Conservation (phyloP, 2,329 filamentous ascomycete genomes). For the Aspergillus sp. region DNA sequence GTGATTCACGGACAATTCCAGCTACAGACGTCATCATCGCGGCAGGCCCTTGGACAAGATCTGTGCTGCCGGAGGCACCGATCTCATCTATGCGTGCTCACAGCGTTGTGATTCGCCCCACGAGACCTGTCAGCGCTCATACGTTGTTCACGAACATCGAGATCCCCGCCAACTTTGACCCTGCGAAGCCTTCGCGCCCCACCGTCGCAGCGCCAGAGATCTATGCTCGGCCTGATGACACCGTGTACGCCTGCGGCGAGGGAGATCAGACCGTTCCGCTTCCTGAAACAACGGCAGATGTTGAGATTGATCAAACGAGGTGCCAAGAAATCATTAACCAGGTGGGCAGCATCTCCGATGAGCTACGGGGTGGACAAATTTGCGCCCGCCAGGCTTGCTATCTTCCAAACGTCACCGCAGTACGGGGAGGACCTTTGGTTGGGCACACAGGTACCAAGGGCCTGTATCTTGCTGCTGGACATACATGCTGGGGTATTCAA, state of each 20-base stretch:
- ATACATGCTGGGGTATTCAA: conserved; percentile 98
- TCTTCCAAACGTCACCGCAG: conserved; percentile 68
- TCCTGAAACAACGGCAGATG: conserved; percentile 71
- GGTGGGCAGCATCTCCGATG: conserved; percentile 55
- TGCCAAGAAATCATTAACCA: conserved; percentile 87
- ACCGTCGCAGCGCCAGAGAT: conserved; percentile 82
- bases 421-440: conserved; percentile 69
- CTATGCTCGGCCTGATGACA: conserved; percentile 82
- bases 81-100: conserved; percentile 63
- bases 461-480: conserved; percentile 78
- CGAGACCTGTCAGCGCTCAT: conserved; percentile 50
- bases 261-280: conserved; percentile 74
- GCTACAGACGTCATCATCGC: conserved; percentile 62
- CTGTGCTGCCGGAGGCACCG: conserved; percentile 54
- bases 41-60: conserved; percentile 62
- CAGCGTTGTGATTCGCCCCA: conserved; percentile 60
- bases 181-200: conserved; percentile 50
- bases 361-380: conserved; percentile 67
- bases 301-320: conserved; percentile 69
- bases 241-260: conserved; percentile 93
- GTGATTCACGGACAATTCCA: conserved; percentile 48
- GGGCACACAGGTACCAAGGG: conserved; percentile 72
- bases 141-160: conserved; percentile 76
- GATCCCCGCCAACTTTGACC: conserved; percentile 62
- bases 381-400: conserved; percentile 87